These are phyloP conservation scores for Begonia loranthoides DNA, from an alignment of 306 rosid species.

Conservation along the genomic window DNA sequence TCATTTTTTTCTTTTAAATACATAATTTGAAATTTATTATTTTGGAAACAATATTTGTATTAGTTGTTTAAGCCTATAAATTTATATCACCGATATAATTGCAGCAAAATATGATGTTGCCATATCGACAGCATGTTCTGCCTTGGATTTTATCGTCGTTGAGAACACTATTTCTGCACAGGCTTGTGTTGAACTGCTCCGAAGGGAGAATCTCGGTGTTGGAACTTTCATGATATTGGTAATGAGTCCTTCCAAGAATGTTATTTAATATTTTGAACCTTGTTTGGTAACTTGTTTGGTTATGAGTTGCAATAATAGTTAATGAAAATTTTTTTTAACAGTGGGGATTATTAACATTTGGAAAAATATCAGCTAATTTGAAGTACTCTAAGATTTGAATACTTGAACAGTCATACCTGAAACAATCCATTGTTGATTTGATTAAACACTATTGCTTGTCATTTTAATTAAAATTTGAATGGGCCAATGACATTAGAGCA, in stretches of 20 bases:
- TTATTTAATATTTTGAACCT: not conserved
- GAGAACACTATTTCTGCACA: constrained; percentile 91
- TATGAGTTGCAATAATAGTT: not conserved
- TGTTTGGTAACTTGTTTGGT: not conserved
- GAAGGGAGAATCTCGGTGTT: constrained; percentile 77
- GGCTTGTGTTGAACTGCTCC: constrained; percentile 79
- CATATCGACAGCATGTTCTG: constrained; percentile 83
- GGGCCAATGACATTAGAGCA: too few species aligned
- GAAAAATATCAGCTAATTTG: not conserved
- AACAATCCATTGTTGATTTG: too few species aligned
- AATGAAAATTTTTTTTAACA: too few species aligned
- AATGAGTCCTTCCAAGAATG: constrained; percentile 4
- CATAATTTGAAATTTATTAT: too few species aligned
- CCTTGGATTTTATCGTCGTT: constrained; percentile 92
- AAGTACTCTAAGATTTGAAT: not conserved
- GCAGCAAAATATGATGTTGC: constrained; percentile 93
- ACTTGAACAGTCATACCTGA: too few species aligned
- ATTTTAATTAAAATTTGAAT: too few species aligned
- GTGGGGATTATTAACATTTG: too few species aligned
- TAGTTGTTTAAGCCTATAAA: too few species aligned
- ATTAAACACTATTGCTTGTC: too few species aligned
- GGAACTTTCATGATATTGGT: constrained; percentile 98
- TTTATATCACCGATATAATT: not conserved
- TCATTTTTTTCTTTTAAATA: too few species aligned
- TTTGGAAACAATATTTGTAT: too few species aligned